Evolutionary conservation across 306 rosid species (phyloP), one percentile per base, ranked within the genome.

Genomic region (Fragaria nilgerrensis): DNA sequence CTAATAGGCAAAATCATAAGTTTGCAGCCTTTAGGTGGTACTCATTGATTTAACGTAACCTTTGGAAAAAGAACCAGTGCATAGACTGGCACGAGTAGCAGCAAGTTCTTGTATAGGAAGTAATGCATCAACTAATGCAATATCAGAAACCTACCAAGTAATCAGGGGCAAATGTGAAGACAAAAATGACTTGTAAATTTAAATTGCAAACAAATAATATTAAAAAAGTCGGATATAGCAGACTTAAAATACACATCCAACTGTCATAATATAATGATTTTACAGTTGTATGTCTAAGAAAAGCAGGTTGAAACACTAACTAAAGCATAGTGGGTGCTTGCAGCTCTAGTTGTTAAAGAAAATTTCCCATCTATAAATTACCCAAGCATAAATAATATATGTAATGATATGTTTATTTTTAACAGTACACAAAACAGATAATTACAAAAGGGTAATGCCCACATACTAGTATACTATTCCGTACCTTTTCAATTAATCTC

Each of bases 401-500:
- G 74, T 52, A 36, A 47, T 65, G 58, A 49, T 56, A 63, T 52
- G 59, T 34, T 74, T 22, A 34, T 58, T 25, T 37, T 43, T 23
- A 49, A 45, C 29, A 65, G 61, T 43, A 55, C 37, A 39, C 65
- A 41, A 25, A 76, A 52, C 78, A 75, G 68, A 67, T 67, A 84
- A 76, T 73, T 77, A 84, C 81, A 84, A 29, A 48, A 58, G 73
- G 75, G 68, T 59, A 67, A 53, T 50, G 45, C 20, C 41, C 36
- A 80, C 52, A 77, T 29, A 80, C 39, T 23, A 62, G 52, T 27
- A 65, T 8, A 66, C 72, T 65, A 73, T 68, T 68, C 32, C 78
- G n/a, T 79, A 83, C 83, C 84, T 76, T 76, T 64, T 72, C 50
- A 76, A n/a, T 72, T 45, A 9, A 61, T 72, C 74, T 84, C 63